These are phyloP conservation scores for Sporothrix luriei DNA, from an alignment of 2,329 filamentous ascomycete genomes.

Conservation along the genomic window DNA sequence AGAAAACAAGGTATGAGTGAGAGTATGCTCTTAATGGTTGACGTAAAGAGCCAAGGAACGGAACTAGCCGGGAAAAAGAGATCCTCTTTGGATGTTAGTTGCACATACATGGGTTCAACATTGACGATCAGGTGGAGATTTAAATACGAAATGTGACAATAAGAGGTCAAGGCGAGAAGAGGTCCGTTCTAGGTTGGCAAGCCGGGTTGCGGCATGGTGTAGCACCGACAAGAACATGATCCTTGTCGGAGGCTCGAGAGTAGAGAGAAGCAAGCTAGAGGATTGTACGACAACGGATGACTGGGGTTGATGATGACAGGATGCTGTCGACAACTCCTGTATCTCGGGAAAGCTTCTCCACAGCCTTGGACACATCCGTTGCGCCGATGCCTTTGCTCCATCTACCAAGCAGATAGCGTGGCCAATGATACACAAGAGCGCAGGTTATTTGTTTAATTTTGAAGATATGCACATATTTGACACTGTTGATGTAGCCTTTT, in stretches of 20 bases:
- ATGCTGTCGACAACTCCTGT: not conserved
- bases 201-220: not conserved
- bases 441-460: not conserved
- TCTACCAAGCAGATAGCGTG: not conserved
- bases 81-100: not conserved
- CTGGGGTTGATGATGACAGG: not conserved
- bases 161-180: not conserved
- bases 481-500: not conserved
- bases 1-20: not conserved
- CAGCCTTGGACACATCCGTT: not conserved
- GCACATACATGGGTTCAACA: not conserved
- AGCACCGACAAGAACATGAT: not conserved
- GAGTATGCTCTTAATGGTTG: not conserved
- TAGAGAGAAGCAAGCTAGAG: constrained; percentile 3
- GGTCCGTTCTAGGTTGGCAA: not conserved
- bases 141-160: not conserved
- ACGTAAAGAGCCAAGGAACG: not conserved
- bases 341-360: constrained; percentile 11
- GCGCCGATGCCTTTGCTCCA: not conserved
- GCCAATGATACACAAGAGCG: no score
- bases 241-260: not conserved
- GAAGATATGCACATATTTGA: no score
- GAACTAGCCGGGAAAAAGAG: not conserved
- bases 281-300: not conserved
- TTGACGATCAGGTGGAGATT: not conserved